A percentile compares a stretch with the other conserved stretches of the same genome.
Evolutionary conservation across 2,329 filamentous ascomycete species (phyloP).

Genomic region (Cladosporium sp.): DNA sequence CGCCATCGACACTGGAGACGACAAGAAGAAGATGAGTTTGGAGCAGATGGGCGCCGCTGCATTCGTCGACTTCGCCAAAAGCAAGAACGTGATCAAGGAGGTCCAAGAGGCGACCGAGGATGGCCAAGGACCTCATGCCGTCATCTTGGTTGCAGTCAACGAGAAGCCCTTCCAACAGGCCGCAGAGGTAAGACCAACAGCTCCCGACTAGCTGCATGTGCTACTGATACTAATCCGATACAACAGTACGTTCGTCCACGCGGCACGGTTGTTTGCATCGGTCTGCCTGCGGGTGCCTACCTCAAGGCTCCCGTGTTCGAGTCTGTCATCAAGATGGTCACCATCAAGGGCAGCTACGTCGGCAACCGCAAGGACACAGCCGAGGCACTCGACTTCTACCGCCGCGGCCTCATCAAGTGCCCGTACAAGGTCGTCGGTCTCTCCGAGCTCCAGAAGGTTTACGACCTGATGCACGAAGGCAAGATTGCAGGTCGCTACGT

Average conservation of each 20-base stretch:
- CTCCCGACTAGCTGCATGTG: neutral
- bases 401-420: constrained; percentile 75
- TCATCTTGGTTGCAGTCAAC: constrained; percentile 76
- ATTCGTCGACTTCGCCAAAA: constrained; percentile 77
- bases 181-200: constrained; percentile 46
- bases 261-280: constrained; percentile 83
- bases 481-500: constrained; percentile 77
- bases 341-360: constrained; percentile 88
- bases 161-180: constrained; percentile 97
- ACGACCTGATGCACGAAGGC: constrained; percentile 62
- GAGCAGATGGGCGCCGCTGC: constrained; percentile 63
- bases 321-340: constrained; percentile 84
- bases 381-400: constrained; percentile 89
- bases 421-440: constrained; percentile 84
- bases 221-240: neutral
- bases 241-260: constrained; percentile 71
- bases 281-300: constrained; percentile 74
- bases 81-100: constrained; percentile 74
- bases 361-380: constrained; percentile 84
- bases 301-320: constrained; percentile 84
- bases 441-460: constrained; percentile 75
- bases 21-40: constrained; percentile 69
- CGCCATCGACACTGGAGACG: constrained; percentile 77
- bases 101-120: constrained; percentile 78
- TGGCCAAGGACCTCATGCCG: constrained; percentile 80